Base-by-base conservation (phyloP, 805 yeast genomes). In the Lachancea fermentati region DNA sequence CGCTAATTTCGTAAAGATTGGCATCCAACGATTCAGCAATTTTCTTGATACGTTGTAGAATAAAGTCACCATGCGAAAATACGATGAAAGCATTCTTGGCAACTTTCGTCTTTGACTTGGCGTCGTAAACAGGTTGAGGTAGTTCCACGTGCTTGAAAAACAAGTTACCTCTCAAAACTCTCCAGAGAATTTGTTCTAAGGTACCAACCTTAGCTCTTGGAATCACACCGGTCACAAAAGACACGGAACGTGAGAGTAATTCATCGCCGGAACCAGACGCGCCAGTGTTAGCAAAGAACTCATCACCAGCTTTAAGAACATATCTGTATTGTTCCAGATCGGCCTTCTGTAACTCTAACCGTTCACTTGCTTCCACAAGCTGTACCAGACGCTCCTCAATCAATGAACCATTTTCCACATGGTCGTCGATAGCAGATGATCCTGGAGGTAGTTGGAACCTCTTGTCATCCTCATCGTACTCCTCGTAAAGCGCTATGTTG, bases 361-460 rank as follows among this genome's bases (percentile, higher is more conserved):
- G 72, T 32, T 80, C 82, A 37, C 80, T 71, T 3, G 95, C 79
- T 13, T 73, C 81, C 35, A 76, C 76, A 60, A 93, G 72, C 55
- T 85, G 87, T 19, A 67, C 54, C 28, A 93, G 75, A 54, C 95
- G 74, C 37, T 76, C 76, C 65, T 93, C 97, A 44, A 86, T 69
- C 11, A 77, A 58, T 37, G 73, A 75, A 3, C 87, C 79, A 48
- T 74, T 77, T 38, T 73, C 73, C 16, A 75, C 73, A 49, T 82
- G 68, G 36, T 78, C 85, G 56, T 91, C 97, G 45, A 87, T 76
- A 40, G 78, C 81, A 7, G 81, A 69, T 36, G 83, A 73, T 14
- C 63, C 63, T 3, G 73, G 62, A 13, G 62, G 54, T 13, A 55
- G 39, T 14, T 51, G 42, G 5, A 59, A 58, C 11, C 66, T 59